Evolutionary conservation across 1,139 yeast genomes (phyloP), one percentile per base, ranked within the genome.

Genomic region (Geotrichum restrictum): DNA sequence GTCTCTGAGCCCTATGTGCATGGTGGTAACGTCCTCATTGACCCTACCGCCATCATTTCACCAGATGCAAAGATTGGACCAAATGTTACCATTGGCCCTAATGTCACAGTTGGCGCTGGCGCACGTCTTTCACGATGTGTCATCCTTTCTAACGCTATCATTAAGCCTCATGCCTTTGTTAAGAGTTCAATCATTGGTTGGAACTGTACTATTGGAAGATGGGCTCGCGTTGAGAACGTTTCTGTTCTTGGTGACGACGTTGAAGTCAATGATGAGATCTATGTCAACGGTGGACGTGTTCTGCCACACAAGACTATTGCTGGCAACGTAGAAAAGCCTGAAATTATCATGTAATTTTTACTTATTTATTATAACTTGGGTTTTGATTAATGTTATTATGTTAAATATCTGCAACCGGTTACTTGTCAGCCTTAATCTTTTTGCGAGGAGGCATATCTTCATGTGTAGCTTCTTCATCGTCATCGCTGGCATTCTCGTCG

Each of bases 181-280:
- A 91, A 93, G 76, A 86, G 94, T 67, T 87, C 98, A 67, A 93
- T 94, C 73, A 95, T 94, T 62, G 99, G 99, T 65, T 94, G 99
- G 99, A 86, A 89, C 80, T 91, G 97, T 59, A 87, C 91, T 67
- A 91, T 94, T 66, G 99, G 99, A 72, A 84, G 83, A 74, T 93
- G 99, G 99, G 96, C 98, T 60, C 89, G 99, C 80, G 83, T 95
- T 62, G 98, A 93, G 76, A 96, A 96, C 76, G 88, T 84, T 65
- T 88, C 98, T 59, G 98, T 94, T 57, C 82, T 94, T 68, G 99
- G 98, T 76, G 99, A 94, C 74, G 99, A 94, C 64, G 99, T 94
- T 63, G 95, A 91, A 72, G 88, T 94, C 70, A 89, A 91, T 79
- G 97, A 94, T 72, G 99, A 93, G 79, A 81, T 94, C 70, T 94